Percentiles rank a stretch among this genome's conserved stretches.
phyloP scores from a whole-genome alignment of 306 rosid genomes.

The Rosa persica region DNA sequence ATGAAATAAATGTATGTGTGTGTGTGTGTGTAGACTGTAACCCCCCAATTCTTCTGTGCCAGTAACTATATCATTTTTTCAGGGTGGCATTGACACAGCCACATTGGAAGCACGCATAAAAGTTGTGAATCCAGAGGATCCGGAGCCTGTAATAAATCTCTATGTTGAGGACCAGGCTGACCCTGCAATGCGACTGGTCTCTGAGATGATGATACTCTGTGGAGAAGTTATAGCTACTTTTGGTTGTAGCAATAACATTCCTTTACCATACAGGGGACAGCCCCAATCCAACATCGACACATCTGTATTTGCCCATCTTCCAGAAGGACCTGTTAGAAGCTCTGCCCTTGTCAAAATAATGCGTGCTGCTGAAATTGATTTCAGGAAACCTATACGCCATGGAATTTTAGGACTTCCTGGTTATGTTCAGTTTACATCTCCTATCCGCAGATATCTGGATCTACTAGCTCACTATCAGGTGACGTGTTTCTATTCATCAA shows the following conservation, averaged over 20 bases:
- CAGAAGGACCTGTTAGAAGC: conserved; percentile 98
- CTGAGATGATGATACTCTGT: conserved; percentile 97
- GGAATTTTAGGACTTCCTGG: conserved; percentile 89
- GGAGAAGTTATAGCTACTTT: conserved; percentile 89
- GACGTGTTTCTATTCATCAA: conserved; percentile 19
- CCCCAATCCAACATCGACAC: conserved; percentile 81
- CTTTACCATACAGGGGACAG: conserved; percentile 96
- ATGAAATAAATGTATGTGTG: not conserved
- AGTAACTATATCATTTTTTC: conserved; percentile 27
- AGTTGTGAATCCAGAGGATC: conserved; percentile 83
- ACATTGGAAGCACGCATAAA: conserved; percentile 83
- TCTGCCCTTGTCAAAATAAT: conserved; percentile 74
- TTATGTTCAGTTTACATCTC: conserved; percentile 97
- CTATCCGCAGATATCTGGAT: conserved; percentile 95
- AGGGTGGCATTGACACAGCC: conserved; percentile 88
- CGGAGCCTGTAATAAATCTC: conserved; percentile 73
- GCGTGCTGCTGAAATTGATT: conserved; percentile 98
- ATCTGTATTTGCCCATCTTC: conserved; percentile 85
- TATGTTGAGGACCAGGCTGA: conserved; percentile 95
- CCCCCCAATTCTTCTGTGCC: not conserved
- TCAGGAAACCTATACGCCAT: conserved; percentile 91
- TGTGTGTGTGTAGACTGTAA: not conserved
- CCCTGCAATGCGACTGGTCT: conserved; percentile 92
- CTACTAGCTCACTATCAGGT: conserved; percentile 98
- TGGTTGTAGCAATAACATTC: conserved; percentile 75